Evolutionary conservation across 257 asterid species (phyloP).

Genomic region (Anisodus tanguticus): DNA sequence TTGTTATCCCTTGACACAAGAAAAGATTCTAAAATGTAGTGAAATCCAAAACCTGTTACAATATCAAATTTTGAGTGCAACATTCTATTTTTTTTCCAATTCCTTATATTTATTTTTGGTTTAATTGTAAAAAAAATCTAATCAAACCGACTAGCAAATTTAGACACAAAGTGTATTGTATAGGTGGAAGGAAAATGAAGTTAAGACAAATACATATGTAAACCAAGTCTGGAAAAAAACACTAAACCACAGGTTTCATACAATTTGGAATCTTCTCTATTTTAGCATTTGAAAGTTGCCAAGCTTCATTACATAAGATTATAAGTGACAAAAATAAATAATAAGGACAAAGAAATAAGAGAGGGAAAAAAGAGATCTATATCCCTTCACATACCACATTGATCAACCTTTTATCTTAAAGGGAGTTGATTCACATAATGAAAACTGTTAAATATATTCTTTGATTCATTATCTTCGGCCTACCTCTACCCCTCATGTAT

Average conservation of each 20-base stretch:
- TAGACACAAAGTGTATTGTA: not conserved
- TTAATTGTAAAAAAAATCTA: too few relatives aligned
- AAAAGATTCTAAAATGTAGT: too few relatives aligned
- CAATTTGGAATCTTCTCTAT: slow-evolving; percentile 24
- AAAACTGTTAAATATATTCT: too few relatives aligned
- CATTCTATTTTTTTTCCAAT: too few relatives aligned
- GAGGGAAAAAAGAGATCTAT: not conserved
- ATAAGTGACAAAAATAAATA: too few relatives aligned
- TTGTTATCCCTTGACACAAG: too few relatives aligned
- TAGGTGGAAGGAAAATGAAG: not conserved
- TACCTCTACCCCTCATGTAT: too few relatives aligned
- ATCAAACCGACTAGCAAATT: not conserved
- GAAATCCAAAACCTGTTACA: too few relatives aligned
- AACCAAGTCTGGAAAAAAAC: slow-evolving; percentile 3
- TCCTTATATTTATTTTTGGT: too few relatives aligned
- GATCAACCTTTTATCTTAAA: not conserved
- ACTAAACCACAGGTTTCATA: slow-evolving; percentile 25
- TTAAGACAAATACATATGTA: not conserved
- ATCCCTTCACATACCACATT: not conserved
- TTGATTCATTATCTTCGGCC: too few relatives aligned
- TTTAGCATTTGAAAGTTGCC: slow-evolving; percentile 11
- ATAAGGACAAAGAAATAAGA: not conserved
- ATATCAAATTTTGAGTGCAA: too few relatives aligned
- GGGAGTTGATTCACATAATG: too few relatives aligned
- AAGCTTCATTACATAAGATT: not conserved